Evolutionary conservation across 305 asterid genomes (phyloP).

Genomic region (Caryopteris hybrid): DNA sequence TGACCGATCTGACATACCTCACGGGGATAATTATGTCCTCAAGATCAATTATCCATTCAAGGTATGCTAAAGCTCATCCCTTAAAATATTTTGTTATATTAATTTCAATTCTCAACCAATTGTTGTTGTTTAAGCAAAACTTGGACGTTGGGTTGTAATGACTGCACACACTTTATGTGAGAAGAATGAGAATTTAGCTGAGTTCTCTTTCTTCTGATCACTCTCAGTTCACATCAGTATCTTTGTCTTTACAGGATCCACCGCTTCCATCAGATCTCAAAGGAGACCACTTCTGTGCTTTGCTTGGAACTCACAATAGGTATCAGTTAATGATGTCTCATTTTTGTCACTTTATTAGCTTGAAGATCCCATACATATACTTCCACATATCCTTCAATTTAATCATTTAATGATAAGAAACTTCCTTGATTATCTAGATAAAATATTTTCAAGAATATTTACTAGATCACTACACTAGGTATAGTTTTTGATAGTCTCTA

Average conservation of each 20-base stretch:
- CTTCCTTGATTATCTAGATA: slow-evolving; percentile 9
- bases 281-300: slow-evolving; percentile 71
- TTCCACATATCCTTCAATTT: neutral
- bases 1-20: slow-evolving; percentile 83
- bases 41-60: slow-evolving; percentile 87
- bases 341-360: slow-evolving; percentile 6
- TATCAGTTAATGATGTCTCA: slow-evolving; percentile 21
- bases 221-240: slow-evolving; percentile 19
- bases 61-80: slow-evolving; percentile 33
- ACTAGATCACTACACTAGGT: slow-evolving; percentile 1
- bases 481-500: neutral
- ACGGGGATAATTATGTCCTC: slow-evolving; percentile 77
- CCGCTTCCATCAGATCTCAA: slow-evolving; percentile 88
- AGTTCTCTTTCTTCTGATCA: slow-evolving; percentile 8
- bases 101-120: slow-evolving; percentile 3
- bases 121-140: slow-evolving; percentile 1
- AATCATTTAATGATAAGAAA: neutral
- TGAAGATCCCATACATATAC: neutral
- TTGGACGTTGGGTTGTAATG: slow-evolving; percentile 10
- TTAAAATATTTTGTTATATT: neutral
- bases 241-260: slow-evolving; percentile 58
- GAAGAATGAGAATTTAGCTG: slow-evolving; percentile 14
- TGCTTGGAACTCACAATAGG: slow-evolving; percentile 98
- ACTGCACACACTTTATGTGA: slow-evolving; percentile 4
- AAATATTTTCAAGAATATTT: neutral